A percentile compares a stretch with the other conserved stretches of the same genome.
phyloP scores from a whole-genome alignment of 768 basidiomycete species.

The Suillus sp. region DNA sequence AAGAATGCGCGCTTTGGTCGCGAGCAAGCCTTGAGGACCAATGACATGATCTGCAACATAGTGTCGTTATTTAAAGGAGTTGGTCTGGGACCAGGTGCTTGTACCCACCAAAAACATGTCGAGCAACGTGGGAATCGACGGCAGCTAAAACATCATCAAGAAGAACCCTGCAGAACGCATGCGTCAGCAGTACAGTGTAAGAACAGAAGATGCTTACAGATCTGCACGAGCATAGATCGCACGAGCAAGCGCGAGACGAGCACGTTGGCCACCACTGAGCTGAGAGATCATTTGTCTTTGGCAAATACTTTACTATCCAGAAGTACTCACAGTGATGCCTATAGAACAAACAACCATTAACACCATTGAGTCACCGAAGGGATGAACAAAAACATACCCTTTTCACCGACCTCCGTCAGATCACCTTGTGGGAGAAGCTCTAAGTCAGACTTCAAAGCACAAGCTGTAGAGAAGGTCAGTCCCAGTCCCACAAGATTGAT shows the following conservation, averaged over 20 bases:
- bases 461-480: constrained; percentile 48
- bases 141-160: constrained; percentile 91
- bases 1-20: constrained; percentile 80
- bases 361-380: background rate
- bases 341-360: constrained; percentile 3
- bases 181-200: constrained; percentile 6
- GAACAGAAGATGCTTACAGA: constrained; percentile 48
- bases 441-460: constrained; percentile 82
- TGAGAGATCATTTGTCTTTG: constrained; percentile 30
- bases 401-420: constrained; percentile 83
- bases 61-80: constrained; percentile 4
- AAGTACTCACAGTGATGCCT: constrained; percentile 58
- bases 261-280: constrained; percentile 84
- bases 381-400: constrained; percentile 46
- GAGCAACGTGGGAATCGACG: constrained; percentile 84
- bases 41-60: constrained; percentile 69
- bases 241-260: constrained; percentile 81
- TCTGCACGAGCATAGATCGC: constrained; percentile 93
- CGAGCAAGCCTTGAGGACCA: constrained; percentile 80
- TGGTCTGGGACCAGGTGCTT: background rate
- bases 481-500: background rate
- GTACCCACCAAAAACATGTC: constrained; percentile 73
- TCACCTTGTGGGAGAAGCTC: constrained; percentile 81
- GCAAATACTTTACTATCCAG: constrained; percentile 12
- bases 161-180: constrained; percentile 50